Evolutionary conservation across 768 basidiomycete species (phyloP), one percentile per base, ranked within the genome.

Genomic region (Trametes punicea): DNA sequence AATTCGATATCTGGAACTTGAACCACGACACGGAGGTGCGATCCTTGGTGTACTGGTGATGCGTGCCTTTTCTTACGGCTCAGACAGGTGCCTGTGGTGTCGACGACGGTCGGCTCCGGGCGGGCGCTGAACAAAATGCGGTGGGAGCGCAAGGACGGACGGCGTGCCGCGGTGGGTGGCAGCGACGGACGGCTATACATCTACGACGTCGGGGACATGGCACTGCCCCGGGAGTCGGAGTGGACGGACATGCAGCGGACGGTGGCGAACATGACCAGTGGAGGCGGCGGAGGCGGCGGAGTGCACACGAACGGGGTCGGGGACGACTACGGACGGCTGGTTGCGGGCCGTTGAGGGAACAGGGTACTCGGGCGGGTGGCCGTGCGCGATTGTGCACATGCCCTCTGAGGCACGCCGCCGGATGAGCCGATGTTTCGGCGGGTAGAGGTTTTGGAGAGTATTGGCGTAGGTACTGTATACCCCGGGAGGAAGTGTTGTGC

Each of bases 1-100:
- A 88, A 70, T 98, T 99, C 70, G 93, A 98, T 66, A 67, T 99
- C 34, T 99, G 97, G 97, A 98, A 99, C 71, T 71, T 99, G 68
- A 99, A 98, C 70, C 75, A 79, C n/a, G 96, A 98, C 63, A 93
- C 91, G 4, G 97, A 99, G 83, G 96, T 94, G 67, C 56, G 86
- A 75, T 39, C 27, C 34, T 31, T 4, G 23, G 46, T 5, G 41
- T 36, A 6, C 27, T 11, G 20, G 27, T 33, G 18, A 11, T 13
- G 52, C 47, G 27, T n/a, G 33, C 25, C 21, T 25, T 26, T 25
- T 26, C 16, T 39, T 50, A 21, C 21, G 9, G n/a, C n/a, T 26
- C 52, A 45, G 25, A 23, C 63, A 98, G 96, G 93, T 98, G 0
- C 94, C 97, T 10, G 81, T 85, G 10, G 87, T 94, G n/a, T 91